phyloP scores from a whole-genome alignment of 805 yeast genomes.

The Cyberlindnera samutprakarnensis region DNA sequence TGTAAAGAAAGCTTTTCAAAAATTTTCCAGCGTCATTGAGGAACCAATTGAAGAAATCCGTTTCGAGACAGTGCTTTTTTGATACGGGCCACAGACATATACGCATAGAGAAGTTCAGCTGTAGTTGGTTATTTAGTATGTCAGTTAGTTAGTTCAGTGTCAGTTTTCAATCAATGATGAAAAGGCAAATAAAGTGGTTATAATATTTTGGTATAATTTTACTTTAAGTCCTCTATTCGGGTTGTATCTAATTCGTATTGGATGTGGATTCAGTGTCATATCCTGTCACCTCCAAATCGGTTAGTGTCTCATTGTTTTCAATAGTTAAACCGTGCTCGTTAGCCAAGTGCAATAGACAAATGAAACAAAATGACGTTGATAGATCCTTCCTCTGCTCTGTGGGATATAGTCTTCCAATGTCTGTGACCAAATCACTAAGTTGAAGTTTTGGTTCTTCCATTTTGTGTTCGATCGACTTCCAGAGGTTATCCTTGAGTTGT shows the following conservation, averaged over 20 bases:
- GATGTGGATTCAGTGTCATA: too few species aligned
- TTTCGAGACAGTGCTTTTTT: too few species aligned
- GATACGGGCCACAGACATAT: too few species aligned
- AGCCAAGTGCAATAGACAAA: constrained; percentile 76
- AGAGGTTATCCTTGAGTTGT: constrained; percentile 63
- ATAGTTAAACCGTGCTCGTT: constrained; percentile 73
- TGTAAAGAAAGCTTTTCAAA: too few species aligned
- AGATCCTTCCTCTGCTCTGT: constrained; percentile 53
- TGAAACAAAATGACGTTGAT: constrained; percentile 80
- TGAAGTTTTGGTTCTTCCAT: constrained; percentile 9
- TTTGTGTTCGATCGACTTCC: constrained; percentile 43
- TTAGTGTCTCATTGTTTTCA: constrained; percentile 13
- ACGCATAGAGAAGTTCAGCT: too few species aligned
- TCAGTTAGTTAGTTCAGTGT: too few species aligned
- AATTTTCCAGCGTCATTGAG: constrained; percentile 1
- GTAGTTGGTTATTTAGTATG: too few species aligned
- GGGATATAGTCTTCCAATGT: constrained; percentile 45
- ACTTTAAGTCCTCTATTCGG: too few species aligned
- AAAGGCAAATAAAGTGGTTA: too few species aligned
- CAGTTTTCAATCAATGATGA: too few species aligned
- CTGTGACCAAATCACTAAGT: constrained; percentile 42
- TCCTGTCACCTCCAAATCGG: constrained; percentile 9
- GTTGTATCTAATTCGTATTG: too few species aligned
- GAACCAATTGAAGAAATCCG: neutral
- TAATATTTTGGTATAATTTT: too few species aligned